Conservation (phyloP, 2,329 filamentous ascomycete species). For the Fusarium sp. region DNA sequence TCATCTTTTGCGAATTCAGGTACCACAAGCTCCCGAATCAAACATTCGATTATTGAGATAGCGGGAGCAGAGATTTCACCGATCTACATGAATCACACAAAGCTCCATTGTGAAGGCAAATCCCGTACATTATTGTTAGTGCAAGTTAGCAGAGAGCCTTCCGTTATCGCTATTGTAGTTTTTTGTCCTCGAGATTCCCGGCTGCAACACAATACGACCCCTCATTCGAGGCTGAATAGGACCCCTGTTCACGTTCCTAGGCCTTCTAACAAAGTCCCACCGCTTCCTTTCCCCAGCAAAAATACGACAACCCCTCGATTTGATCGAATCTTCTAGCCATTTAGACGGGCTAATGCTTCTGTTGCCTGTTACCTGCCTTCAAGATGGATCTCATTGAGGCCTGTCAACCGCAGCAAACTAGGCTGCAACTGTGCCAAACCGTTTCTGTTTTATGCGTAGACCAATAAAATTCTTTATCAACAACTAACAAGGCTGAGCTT, state of each 20-base stretch:
- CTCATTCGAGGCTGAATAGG: conserved; percentile 39
- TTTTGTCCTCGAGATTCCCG: conserved; percentile 6
- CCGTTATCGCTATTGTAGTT: not conserved
- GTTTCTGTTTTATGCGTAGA: not conserved
- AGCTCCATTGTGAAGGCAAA: conserved; percentile 10
- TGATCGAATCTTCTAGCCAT: conserved; percentile 44
- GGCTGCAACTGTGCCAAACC: conserved; percentile 5
- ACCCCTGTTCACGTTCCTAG: conserved; percentile 37
- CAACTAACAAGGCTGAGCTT: conserved; percentile 29
- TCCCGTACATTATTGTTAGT: not conserved
- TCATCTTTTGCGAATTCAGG: conserved; percentile 33
- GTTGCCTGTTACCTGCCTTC: not conserved
- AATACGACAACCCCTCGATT: conserved; percentile 21
- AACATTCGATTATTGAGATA: conserved; percentile 10
- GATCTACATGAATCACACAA: conserved; percentile 25
- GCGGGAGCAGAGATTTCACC: conserved; percentile 12
- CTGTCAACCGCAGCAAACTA: not conserved
- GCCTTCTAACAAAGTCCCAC: conserved; percentile 35
- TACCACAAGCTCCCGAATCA: conserved; percentile 36
- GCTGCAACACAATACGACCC: conserved; percentile 6
- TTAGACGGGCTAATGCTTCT: conserved; percentile 1
- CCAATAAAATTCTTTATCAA: conserved; percentile 10
- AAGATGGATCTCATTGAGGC: conserved; percentile 17
- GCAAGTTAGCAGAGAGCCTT: conserved; percentile 3
- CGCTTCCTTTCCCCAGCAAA: conserved; percentile 31